A percentile compares a stretch with the other conserved stretches of the same genome.
Conservation (phyloP, 768 basidiomycete genomes). For the Amyloporia xantha region DNA sequence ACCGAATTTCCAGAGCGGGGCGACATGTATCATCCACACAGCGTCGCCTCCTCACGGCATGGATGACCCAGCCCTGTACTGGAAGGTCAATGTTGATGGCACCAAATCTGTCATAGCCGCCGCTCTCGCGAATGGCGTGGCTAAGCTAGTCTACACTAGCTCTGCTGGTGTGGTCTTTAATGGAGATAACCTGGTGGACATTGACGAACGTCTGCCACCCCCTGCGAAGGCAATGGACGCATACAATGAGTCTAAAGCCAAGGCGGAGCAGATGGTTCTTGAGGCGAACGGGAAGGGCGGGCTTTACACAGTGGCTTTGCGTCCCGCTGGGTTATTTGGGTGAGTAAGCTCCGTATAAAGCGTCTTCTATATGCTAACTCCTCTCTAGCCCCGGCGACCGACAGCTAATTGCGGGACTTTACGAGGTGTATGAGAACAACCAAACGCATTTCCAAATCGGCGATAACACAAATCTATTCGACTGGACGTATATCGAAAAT, state of each 20-base stretch:
- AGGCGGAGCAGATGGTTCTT: conserved; percentile 79
- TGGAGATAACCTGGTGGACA: conserved; percentile 70
- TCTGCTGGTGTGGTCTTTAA: conserved; percentile 90
- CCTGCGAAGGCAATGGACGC: conserved; percentile 77
- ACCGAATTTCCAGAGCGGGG: conserved; percentile 47
- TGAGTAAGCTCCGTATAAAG: conserved; percentile 27
- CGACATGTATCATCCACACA: conserved; percentile 93
- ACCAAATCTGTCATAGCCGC: conserved; percentile 82
- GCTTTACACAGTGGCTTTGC: conserved; percentile 80
- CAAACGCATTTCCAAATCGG: conserved; percentile 94
- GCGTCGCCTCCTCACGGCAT: conserved; percentile 75
- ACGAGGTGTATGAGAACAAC: conserved; percentile 67
- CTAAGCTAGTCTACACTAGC: conserved; percentile 90
- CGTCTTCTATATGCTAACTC: background rate
- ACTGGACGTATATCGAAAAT: conserved; percentile 96
- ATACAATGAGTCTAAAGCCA: conserved; percentile 91
- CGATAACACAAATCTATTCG: conserved; percentile 87
- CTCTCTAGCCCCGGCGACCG: conserved; percentile 77
- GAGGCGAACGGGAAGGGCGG: conserved; percentile 82
- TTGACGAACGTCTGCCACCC: conserved; percentile 80
- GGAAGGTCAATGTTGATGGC: conserved; percentile 91
- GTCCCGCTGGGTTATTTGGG: conserved; percentile 97
- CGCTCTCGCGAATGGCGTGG: conserved; percentile 62
- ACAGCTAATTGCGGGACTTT: conserved; percentile 76
- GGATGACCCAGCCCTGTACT: conserved; percentile 66